phyloP scores from a whole-genome alignment of 352 stramenopile species.

The Phytophthora meadii region DNA sequence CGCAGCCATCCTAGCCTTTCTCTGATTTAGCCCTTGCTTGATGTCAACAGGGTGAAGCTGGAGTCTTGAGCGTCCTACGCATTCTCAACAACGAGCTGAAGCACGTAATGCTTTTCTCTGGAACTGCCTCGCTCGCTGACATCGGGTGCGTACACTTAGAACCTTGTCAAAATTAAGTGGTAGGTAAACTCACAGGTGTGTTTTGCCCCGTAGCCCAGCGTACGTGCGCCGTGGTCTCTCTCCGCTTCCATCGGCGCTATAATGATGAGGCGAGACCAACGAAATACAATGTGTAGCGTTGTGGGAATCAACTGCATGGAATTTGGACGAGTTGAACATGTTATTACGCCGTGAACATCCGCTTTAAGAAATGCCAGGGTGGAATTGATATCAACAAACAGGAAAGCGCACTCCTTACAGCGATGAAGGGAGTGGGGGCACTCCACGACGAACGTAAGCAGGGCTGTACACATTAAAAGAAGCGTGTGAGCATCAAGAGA shows the following conservation, averaged over 20 bases:
- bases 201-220: constrained; percentile 15
- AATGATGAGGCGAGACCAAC: constrained; percentile 27
- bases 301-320: not conserved
- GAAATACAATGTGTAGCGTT: not conserved
- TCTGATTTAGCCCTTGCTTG: constrained; percentile 1
- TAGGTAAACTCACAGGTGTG: not conserved
- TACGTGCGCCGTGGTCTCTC: constrained; percentile 34
- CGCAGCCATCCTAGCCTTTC: not conserved
- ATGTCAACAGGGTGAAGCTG: constrained; percentile 67
- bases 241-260: constrained; percentile 23
- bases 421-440: constrained; percentile 35
- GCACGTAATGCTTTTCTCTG: constrained; percentile 90
- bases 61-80: constrained; percentile 86
- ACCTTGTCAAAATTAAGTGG: not conserved
- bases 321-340: constrained; percentile 9
- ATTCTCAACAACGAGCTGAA: constrained; percentile 93
- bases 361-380: constrained; percentile 1
- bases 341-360: constrained; percentile 3
- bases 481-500: constrained; percentile 2
- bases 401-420: constrained; percentile 25
- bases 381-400: constrained; percentile 15
- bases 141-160: constrained; percentile 51
- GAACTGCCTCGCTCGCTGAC: constrained; percentile 59
- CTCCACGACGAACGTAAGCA: constrained; percentile 40
- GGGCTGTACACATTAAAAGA: constrained; percentile 21